Percentiles rank a stretch among this genome's conserved stretches.
Evolutionary conservation across 2,329 filamentous ascomycete genomes (phyloP).

Genomic region (Xylaria sp.): DNA sequence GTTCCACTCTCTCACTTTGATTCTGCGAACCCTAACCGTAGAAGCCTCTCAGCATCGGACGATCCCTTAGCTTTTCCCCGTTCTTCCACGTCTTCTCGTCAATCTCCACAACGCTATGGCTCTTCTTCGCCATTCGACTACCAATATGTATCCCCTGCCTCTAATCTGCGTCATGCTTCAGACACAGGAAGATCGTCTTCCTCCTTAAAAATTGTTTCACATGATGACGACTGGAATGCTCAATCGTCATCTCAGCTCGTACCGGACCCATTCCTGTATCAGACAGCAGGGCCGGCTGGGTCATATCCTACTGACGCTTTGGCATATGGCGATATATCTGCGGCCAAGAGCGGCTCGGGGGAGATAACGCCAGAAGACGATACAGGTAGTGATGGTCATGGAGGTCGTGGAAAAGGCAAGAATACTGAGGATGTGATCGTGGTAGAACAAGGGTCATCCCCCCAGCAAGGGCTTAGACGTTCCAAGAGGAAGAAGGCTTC

Average conservation of each 20-base stretch:
- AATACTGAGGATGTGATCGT: constrained; percentile 54
- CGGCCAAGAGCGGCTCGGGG: constrained; percentile 49
- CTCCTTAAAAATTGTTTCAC: constrained; percentile 47
- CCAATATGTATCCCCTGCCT: constrained; percentile 55
- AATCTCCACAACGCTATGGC: constrained; percentile 41
- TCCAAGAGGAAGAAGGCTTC: constrained; percentile 56
- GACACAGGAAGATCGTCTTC: constrained; percentile 55
- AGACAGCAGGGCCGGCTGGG: constrained; percentile 58
- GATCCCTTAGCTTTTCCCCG: constrained; percentile 50
- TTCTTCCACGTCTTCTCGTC: constrained; percentile 57
- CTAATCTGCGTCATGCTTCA: constrained; percentile 56
- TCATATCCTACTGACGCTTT: constrained; percentile 51
- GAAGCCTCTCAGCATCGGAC: constrained; percentile 45
- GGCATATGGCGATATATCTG: constrained; percentile 35
- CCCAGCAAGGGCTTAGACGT: constrained; percentile 46
- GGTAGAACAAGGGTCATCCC: constrained; percentile 48
- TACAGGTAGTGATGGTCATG: constrained; percentile 47
- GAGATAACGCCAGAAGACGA: constrained; percentile 50
- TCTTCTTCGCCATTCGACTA: constrained; percentile 58
- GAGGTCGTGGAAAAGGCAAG: constrained; percentile 42
- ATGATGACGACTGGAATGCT: constrained; percentile 51
- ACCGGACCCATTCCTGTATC: constrained; percentile 64
- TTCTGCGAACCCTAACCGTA: constrained; percentile 53
- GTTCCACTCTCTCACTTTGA: constrained; percentile 66
- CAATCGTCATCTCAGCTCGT: constrained; percentile 47